A percentile compares a stretch with the other conserved stretches of the same genome.
Evolutionary conservation across 208 protist genomes (phyloP).

Genomic region (Leishmania turanica): DNA sequence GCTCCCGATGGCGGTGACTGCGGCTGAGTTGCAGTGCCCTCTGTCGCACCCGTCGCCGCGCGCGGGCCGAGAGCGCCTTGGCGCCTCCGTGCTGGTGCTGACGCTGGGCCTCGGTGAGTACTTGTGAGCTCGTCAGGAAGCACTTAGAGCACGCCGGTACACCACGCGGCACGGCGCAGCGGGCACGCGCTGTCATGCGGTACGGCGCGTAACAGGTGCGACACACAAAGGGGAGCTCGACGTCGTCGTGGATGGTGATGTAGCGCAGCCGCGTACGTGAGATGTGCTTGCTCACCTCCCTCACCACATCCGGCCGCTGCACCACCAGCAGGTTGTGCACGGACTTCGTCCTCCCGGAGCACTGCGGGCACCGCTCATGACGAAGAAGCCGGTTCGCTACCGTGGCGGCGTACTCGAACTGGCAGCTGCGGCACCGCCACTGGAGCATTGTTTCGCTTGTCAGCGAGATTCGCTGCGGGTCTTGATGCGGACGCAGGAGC

Average conservation of each 20-base stretch:
- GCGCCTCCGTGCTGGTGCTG: background rate
- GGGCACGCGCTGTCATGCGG: slow-evolving; percentile 64
- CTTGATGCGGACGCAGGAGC: slow-evolving; percentile 53
- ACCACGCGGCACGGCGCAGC: slow-evolving; percentile 52
- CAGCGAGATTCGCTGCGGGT: slow-evolving; percentile 52
- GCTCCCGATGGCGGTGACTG: slow-evolving; percentile 36
- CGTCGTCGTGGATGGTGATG: slow-evolving; percentile 63
- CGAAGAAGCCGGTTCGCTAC: slow-evolving; percentile 57
- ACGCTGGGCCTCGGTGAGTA: slow-evolving; percentile 23
- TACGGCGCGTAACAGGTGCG: slow-evolving; percentile 67
- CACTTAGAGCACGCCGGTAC: slow-evolving; percentile 78
- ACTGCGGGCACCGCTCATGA: slow-evolving; percentile 75
- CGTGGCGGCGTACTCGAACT: slow-evolving; percentile 54
- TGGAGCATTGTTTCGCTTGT: slow-evolving; percentile 45
- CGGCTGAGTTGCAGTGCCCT: slow-evolving; percentile 24
- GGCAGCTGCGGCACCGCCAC: slow-evolving; percentile 71
- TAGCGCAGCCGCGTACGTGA: slow-evolving; percentile 40
- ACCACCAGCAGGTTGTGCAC: slow-evolving; percentile 64
- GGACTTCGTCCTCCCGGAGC: slow-evolving; percentile 43
- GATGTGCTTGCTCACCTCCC: slow-evolving; percentile 62
- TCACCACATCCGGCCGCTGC: slow-evolving; percentile 73
- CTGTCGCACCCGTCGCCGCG: slow-evolving; percentile 14
- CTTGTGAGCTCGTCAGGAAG: slow-evolving; percentile 35
- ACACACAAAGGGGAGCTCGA: slow-evolving; percentile 76
- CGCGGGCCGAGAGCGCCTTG: slow-evolving; percentile 6